Percentiles rank a stretch among this genome's conserved stretches.
phyloP scores from a whole-genome alignment of 2,329 filamentous ascomycete species.

The Botrytis hyacinthi region DNA sequence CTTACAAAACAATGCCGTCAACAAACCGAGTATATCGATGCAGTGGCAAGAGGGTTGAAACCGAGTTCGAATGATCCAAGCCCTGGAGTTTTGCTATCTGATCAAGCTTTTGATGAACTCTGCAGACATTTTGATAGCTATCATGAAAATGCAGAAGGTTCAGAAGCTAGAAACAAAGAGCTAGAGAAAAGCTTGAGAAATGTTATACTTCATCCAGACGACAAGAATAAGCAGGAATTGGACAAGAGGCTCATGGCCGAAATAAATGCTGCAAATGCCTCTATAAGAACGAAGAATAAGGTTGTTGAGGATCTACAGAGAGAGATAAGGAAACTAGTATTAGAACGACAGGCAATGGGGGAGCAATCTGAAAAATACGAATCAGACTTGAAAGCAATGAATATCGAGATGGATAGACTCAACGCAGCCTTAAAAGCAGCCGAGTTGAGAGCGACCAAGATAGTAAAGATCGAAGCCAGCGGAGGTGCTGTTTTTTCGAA shows the following conservation, averaged over 20 bases:
- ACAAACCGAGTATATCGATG: neutral
- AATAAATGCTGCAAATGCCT: neutral
- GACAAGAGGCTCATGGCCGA: neutral
- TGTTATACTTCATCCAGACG: neutral
- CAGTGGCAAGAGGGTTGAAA: neutral
- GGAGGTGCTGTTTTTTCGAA: neutral
- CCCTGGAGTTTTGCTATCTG: neutral
- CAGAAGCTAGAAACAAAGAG: neutral
- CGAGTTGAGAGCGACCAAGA: neutral
- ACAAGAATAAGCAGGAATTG: neutral
- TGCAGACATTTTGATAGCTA: slow-evolving; percentile 9
- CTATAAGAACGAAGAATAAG: neutral
- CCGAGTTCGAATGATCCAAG: neutral
- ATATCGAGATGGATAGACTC: neutral
- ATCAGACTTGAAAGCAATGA: neutral
- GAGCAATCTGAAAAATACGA: neutral
- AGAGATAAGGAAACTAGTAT: neutral
- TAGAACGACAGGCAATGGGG: no score
- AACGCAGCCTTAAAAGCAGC: neutral
- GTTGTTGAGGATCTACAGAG: neutral
- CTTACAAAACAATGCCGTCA: neutral
- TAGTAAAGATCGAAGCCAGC: neutral
- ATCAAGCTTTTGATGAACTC: neutral
- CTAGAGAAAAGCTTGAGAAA: neutral
- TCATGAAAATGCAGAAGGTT: neutral